Evolutionary conservation across 768 basidiomycete species (phyloP), one percentile per base, ranked within the genome.

Genomic region (Termitomyces sp.): DNA sequence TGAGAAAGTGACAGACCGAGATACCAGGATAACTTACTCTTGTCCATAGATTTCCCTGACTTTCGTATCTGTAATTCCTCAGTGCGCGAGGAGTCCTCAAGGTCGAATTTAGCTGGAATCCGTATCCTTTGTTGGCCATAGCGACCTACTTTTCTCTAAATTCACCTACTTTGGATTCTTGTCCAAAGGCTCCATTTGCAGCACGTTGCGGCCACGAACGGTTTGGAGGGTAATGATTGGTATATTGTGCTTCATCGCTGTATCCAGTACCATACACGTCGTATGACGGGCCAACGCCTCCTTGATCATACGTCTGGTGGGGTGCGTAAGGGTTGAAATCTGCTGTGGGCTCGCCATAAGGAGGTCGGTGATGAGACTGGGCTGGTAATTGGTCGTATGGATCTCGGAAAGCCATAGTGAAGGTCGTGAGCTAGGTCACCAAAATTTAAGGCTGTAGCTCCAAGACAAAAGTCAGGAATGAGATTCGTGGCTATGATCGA

Each of bases 11-110:
- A 54, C 53, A 41, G 38, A 34, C 15, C 53, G 59, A 38, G 37
- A 54, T 12, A 42, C 26, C 10, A 7, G 44, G 51, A 35, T 24
- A 17, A 35, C 66, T 35, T 52, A 85, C 86, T 74, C 77, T 84
- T 4, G 79, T 83, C 89, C 88, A 91, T 51, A 89, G 65, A 59
- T 78, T 78, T 26, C 86, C 84, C 64, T 81, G 78, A 56, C 79
- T 72, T 41, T 81, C 80, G 48, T 77, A 70, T 46, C 86, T 73
- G 71, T 82, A 85, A 48, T 70, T 70, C 63, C 72, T 75, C 57
- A 84, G 57, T 50, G 75, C 76, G 32, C 67, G 64, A n/a, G 73
- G 66, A 26, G 73, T 73, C 57, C 76, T 74, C 21, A 12, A 44
- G 24, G 40, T 21, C 7, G 37, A 8, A 38, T 24, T 48, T 3